Evolutionary conservation across 768 basidiomycete species (phyloP).

Genomic region (Coprinopsis strossmayeri): DNA sequence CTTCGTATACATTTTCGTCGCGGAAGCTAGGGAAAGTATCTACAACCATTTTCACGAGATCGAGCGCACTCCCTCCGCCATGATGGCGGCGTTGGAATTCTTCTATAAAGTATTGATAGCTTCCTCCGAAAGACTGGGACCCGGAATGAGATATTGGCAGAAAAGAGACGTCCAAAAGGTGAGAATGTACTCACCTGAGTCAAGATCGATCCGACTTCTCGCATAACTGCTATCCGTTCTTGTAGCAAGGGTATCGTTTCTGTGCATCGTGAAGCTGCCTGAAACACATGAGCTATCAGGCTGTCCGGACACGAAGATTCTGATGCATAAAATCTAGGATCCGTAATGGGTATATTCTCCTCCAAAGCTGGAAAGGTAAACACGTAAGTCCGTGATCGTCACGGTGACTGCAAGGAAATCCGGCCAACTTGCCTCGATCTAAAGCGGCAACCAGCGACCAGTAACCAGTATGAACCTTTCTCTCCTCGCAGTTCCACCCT

Average conservation of each 20-base stretch:
- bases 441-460: constrained; percentile 82
- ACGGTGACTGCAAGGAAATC: neutral
- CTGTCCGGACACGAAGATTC: constrained; percentile 63
- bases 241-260: constrained; percentile 66
- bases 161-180: too few species aligned
- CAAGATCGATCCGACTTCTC: constrained; percentile 69
- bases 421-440: constrained; percentile 54
- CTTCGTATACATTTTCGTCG: constrained; percentile 57
- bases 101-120: constrained; percentile 59
- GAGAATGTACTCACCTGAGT: constrained; percentile 52
- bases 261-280: constrained; percentile 44
- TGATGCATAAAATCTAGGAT: constrained; percentile 75
- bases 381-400: neutral
- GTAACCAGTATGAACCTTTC: constrained; percentile 68
- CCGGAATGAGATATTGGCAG: neutral
- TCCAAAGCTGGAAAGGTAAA: constrained; percentile 45
- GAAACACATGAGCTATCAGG: constrained; percentile 63
- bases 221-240: constrained; percentile 71
- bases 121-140: constrained; percentile 58
- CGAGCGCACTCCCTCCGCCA: constrained; percentile 58
- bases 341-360: constrained; percentile 74
- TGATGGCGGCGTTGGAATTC: constrained; percentile 49
- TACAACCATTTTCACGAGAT: constrained; percentile 65
- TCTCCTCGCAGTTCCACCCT: constrained; percentile 52
- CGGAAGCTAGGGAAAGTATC: constrained; percentile 71